Percentiles rank a stretch among this genome's conserved stretches.
Evolutionary conservation across 2,329 filamentous ascomycete species (phyloP).

Genomic region (Teratosphaeria viscida): DNA sequence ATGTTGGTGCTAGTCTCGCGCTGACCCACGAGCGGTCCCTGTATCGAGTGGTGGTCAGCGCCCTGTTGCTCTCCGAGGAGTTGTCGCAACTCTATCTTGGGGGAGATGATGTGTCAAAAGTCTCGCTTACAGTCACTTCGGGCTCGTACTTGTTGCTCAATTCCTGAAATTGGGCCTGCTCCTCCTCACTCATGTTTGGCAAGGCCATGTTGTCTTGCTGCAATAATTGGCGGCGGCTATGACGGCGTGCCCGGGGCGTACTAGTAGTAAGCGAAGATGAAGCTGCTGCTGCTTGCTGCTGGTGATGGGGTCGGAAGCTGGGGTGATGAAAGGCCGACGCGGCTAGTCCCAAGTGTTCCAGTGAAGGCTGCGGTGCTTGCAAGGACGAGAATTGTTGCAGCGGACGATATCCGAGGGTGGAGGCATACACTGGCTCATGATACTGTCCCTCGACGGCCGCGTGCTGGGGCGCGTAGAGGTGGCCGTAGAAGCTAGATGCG

Average conservation of each 20-base stretch:
- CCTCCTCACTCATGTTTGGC: slow-evolving; percentile 36
- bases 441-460: slow-evolving; percentile 12
- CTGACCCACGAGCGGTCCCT: slow-evolving; percentile 77
- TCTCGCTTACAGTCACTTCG: slow-evolving; percentile 42
- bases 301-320: slow-evolving; percentile 11
- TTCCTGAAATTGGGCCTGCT: slow-evolving; percentile 52
- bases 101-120: not conserved
- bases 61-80: slow-evolving; percentile 8
- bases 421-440: slow-evolving; percentile 24
- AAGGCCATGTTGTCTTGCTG: slow-evolving; percentile 26
- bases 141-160: slow-evolving; percentile 52
- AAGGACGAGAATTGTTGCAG: slow-evolving; percentile 27
- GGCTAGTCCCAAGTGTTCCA: slow-evolving; percentile 14
- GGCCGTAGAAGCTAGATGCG: slow-evolving; percentile 12
- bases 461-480: slow-evolving; percentile 8
- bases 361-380: slow-evolving; percentile 21
- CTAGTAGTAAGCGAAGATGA: not conserved
- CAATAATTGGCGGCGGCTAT: slow-evolving; percentile 8
- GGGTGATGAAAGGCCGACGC: slow-evolving; percentile 13
- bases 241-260: slow-evolving; percentile 15
- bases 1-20: slow-evolving; percentile 69
- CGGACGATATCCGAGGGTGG: slow-evolving; percentile 27
- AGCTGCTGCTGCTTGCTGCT: slow-evolving; percentile 2
- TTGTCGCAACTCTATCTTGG: slow-evolving; percentile 12
- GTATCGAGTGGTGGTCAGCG: slow-evolving; percentile 18